Evolutionary conservation across 768 basidiomycete species (phyloP).

Genomic region (Leccinum olivaceopallidum): DNA sequence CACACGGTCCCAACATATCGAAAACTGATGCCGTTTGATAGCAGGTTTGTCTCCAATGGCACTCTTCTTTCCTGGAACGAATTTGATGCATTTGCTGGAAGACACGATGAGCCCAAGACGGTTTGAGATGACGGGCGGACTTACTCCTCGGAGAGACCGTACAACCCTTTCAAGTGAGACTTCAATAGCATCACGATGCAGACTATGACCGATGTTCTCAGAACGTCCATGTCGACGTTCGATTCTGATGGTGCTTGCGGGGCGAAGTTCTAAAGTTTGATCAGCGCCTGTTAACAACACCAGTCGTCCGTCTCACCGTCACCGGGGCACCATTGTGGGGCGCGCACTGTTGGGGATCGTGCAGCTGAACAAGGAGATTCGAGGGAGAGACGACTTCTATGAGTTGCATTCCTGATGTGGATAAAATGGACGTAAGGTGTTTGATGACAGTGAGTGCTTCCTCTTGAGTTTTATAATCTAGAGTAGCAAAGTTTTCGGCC

Average conservation of each 20-base stretch:
- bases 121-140: slow-evolving; percentile 27
- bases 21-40: slow-evolving; percentile 55
- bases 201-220: slow-evolving; percentile 73
- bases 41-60: slow-evolving; percentile 84
- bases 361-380: slow-evolving; percentile 64
- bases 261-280: slow-evolving; percentile 1
- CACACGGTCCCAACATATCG: slow-evolving; percentile 73
- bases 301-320: slow-evolving; percentile 6
- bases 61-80: slow-evolving; percentile 85
- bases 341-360: slow-evolving; percentile 29
- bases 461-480: slow-evolving; percentile 96
- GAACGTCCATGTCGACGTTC: slow-evolving; percentile 31
- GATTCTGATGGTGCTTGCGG: slow-evolving; percentile 3
- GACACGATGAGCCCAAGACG: background rate
- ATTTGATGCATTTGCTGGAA: slow-evolving; percentile 87
- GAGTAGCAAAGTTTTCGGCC: slow-evolving; percentile 88
- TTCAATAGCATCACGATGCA: slow-evolving; percentile 89
- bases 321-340: background rate
- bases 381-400: slow-evolving; percentile 73
- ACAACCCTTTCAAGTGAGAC: slow-evolving; percentile 78
- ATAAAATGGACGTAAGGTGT: slow-evolving; percentile 71
- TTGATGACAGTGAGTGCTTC: slow-evolving; percentile 88
- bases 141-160: slow-evolving; percentile 90
- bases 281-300: background rate
- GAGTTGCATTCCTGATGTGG: slow-evolving; percentile 79